Conservation (phyloP, 495 filamentous ascomycete genomes). For the Symbiotaphrina buchneri region DNA sequence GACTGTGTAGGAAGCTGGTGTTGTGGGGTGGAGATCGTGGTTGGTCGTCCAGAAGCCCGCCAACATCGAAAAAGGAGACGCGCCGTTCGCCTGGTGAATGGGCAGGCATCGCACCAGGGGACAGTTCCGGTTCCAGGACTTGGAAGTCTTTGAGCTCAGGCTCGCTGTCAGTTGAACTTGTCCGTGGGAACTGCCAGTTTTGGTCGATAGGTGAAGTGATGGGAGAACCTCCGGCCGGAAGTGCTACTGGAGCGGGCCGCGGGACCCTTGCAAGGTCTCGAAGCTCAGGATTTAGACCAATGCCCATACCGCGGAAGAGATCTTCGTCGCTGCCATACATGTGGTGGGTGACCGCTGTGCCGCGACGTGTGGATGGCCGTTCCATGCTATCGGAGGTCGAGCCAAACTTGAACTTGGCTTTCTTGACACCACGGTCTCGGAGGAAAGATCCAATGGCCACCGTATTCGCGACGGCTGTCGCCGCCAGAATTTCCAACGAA, state of each 20-base stretch:
- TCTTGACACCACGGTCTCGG: constrained; percentile 57
- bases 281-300: constrained; percentile 35
- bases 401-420: constrained; percentile 46
- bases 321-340: constrained; percentile 74
- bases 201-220: constrained; percentile 2
- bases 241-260: constrained; percentile 19
- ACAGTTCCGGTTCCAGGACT: not conserved
- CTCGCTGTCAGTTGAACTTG: not conserved
- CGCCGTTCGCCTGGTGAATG: constrained; percentile 4
- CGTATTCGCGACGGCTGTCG: constrained; percentile 30
- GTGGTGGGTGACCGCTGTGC: constrained; percentile 25
- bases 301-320: constrained; percentile 48
- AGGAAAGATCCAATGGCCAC: constrained; percentile 67
- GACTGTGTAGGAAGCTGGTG: too few relatives aligned
- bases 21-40: too few relatives aligned
- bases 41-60: constrained; percentile 34
- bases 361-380: constrained; percentile 20
- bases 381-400: constrained; percentile 25
- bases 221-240: constrained; percentile 8
- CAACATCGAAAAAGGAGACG: constrained; percentile 51
- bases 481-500: constrained; percentile 9
- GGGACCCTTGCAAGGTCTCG: constrained; percentile 17
- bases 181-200: not conserved
- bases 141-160: not conserved
- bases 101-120: not conserved